Evolutionary conservation across 495 filamentous ascomycete species (phyloP).

Genomic region (Podospora fimiseda): DNA sequence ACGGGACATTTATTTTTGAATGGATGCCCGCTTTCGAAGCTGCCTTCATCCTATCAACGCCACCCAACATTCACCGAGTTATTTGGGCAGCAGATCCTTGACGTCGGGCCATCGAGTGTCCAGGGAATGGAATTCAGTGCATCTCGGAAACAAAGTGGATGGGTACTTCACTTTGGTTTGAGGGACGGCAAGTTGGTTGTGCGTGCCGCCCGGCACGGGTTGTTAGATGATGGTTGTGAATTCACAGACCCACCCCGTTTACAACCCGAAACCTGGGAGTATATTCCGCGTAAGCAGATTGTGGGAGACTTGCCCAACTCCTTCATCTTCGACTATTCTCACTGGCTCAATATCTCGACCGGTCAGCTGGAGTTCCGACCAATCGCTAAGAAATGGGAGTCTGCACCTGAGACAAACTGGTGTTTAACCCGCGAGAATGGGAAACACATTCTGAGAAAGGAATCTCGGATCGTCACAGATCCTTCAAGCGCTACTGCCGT

Average conservation of each 20-base stretch:
- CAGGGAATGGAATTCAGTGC: conserved; percentile 42
- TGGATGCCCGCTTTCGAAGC: conserved; percentile 42
- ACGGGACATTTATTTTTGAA: conserved; percentile 46
- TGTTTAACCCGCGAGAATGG: not conserved
- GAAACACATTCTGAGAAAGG: not conserved
- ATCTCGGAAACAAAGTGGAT: conserved; percentile 14
- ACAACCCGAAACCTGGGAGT: conserved; percentile 29
- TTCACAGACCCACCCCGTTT: too few relatives aligned
- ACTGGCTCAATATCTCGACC: conserved; percentile 40
- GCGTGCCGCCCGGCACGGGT: conserved; percentile 5
- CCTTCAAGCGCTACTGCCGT: not conserved
- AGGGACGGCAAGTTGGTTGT: conserved; percentile 7
- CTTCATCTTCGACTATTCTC: conserved; percentile 44
- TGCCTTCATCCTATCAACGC: conserved; percentile 42
- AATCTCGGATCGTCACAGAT: conserved; percentile 3
- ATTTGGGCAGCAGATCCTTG: conserved; percentile 35
- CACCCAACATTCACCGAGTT: conserved; percentile 28
- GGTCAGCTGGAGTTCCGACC: conserved; percentile 46
- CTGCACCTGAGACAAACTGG: conserved; percentile 12
- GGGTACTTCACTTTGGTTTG: conserved; percentile 20
- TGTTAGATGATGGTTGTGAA: too few relatives aligned
- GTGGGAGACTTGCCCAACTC: conserved; percentile 38
- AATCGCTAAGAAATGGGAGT: conserved; percentile 35
- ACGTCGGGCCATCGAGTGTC: conserved; percentile 42
- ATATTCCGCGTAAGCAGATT: conserved; percentile 41